Evolutionary conservation across 768 basidiomycete species (phyloP), one percentile per base, ranked within the genome.

Genomic region (Roridomyces roridus): DNA sequence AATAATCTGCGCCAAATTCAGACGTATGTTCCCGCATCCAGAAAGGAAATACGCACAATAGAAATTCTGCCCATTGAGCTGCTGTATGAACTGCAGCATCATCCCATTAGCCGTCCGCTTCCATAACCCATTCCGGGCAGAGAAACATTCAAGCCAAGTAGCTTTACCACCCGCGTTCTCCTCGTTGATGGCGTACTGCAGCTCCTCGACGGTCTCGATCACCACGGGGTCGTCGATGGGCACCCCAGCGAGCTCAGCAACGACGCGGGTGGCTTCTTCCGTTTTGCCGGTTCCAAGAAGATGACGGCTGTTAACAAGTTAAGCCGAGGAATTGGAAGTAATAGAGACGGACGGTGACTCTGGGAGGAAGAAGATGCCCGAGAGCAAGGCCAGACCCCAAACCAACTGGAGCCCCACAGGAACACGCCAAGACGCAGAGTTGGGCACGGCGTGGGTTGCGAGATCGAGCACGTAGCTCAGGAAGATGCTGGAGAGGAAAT

Each of bases 81-180:
- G 89, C 62, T 92, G 89, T 48, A 92, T 84, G 66, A 91, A 91
- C 61, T 90, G 89, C 40, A 90, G 70, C 85, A 90, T 89, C 85
- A 90, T 89, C n/a, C 90, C 89, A 57, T 91, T 91, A 29, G 77
- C 68, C 14, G 89, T 92, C 50, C 91, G 80, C 70, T 85, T 87
- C 84, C 88, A 90, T 39, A 92, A 70, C 64, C 78, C 73, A 62
- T 90, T 88, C 40, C 84, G 72, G 5, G 80, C 77, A 1, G 87
- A 86, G 78, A 92, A 92, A 70, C 89, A 90, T 68, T 92, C 91
- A 24, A 78, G 39, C 90, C 90, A 92, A 0, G 85, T 87, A 2
- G 89, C 88, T 66, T 89, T 87, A 7, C 91, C 91, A 20, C 89
- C 90, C 48, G 88, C 86, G 65, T 92, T 93, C 71, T 93, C 91